Base-by-base conservation (phyloP, 2,329 filamentous ascomycete genomes). In the Diaporthe vexans region DNA sequence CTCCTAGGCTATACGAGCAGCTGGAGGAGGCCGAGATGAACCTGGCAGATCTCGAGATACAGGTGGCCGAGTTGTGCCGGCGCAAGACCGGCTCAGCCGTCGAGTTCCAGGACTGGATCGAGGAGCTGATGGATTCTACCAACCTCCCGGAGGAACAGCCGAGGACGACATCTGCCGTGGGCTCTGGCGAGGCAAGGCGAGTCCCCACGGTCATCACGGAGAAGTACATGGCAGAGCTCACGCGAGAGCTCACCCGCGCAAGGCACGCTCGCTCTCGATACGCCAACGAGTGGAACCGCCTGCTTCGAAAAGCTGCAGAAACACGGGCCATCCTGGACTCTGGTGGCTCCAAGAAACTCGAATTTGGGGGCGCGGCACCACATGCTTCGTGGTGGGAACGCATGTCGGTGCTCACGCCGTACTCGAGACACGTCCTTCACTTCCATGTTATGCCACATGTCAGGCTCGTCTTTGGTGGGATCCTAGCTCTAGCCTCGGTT, bases 41-140 rank as follows among this genome's bases (percentile, higher is more conserved):
- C 74, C 85, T 98, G 24, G 94, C 97, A 78, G 92, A 94, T 75
- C 86, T 98, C 21, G 95, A 98, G 81, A 87, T 89, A 4, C 94
- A 97, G 80, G 93, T 98, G 3, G 85, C 89, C 26, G 94, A 97
- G 81, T 87, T 99, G 54, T 91, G 92, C 77, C 91, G 92, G 77
- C 91, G 95, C 78, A 98, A 98, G 85, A 92, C 91, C 3, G 94
- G 94, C 21, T 94, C 91, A 33, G 92, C 94, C 7, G 86, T 87
- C 72, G 90, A 93, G 56, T 97, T 95, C 80, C 91, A 92, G 78
- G 95, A 98, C 78, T 99, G 97, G 97, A 97, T 99, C 77, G 96
- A 98, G 78, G 97, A 99, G 80, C 86, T 99, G 43, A 92, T 91
- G 3, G 96, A 98, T 77, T 90, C 93, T 76, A 91, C 92, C 58